phyloP scores from a whole-genome alignment of 805 yeast genomes.

The Cyberlindnera japonica region DNA sequence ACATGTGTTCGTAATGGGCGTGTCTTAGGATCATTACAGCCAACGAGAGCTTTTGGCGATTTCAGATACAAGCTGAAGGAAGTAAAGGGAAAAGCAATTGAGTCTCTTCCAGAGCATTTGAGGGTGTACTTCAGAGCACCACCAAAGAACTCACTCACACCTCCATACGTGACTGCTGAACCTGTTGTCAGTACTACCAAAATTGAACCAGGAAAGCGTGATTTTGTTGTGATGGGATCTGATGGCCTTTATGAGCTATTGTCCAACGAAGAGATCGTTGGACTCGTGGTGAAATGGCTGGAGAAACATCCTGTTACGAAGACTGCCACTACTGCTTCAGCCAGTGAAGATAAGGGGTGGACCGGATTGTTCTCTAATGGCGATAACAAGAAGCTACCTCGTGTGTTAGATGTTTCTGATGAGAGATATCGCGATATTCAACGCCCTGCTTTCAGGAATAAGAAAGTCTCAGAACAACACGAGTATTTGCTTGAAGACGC shows the following conservation, averaged over 20 bases:
- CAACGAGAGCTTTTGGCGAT: conserved; percentile 96
- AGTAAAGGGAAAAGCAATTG: conserved; percentile 36
- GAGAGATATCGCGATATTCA: conserved; percentile 51
- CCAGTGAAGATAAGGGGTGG: conserved; percentile 18
- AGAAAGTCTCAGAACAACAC: conserved; percentile 29
- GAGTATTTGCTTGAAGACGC: conserved; percentile 70
- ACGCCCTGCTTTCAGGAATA: conserved; percentile 73
- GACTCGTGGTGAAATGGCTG: conserved; percentile 91
- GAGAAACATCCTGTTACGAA: conserved; percentile 54
- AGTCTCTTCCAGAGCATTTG: conserved; percentile 69
- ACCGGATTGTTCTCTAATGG: conserved; percentile 19
- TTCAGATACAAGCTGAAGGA: conserved; percentile 85
- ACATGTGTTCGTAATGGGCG: conserved; percentile 82
- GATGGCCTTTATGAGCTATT: conserved; percentile 93
- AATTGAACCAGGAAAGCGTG: conserved; percentile 65
- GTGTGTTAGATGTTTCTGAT: conserved; percentile 58
- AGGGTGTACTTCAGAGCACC: conserved; percentile 77
- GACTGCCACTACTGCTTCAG: conserved; percentile 3
- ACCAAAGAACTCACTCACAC: conserved; percentile 73
- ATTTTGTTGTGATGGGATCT: conserved; percentile 86
- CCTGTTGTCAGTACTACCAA: conserved; percentile 86
- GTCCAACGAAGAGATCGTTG: conserved; percentile 88
- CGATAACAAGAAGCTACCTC: conserved; percentile 51
- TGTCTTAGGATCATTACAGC: conserved; percentile 89
- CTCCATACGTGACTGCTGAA: conserved; percentile 97